Base-by-base conservation (phyloP, 345 rosid species). In the Eucalyptus sideroxylon region DNA sequence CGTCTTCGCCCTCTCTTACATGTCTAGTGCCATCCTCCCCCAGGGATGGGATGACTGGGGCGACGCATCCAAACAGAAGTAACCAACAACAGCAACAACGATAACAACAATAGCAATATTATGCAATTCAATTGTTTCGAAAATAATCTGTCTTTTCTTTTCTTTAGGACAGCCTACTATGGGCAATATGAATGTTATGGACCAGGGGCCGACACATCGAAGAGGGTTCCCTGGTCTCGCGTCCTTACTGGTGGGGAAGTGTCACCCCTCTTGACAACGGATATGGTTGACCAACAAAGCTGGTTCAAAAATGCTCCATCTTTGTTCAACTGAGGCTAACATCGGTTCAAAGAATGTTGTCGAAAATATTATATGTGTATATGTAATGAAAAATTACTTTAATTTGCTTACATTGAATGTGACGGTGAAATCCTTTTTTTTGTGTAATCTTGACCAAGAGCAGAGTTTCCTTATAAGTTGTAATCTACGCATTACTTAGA, bases 131-230 rank as follows among this genome's bases (percentile, higher is more conserved):
- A 67, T 31, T 16, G 8, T 31, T 67, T 65, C 2, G 2, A n/a
- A 24, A 31, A 4, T 83, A 19, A 65, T 40, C 11, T 45, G 2
- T 16, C 9, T 88, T 37, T 31, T 6, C n/a, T 44, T 88, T 17
- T 47, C 19, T 24, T 21, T 88, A 93, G 99, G 10, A 95, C 94
- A 55, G 88, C 50, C 40, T 94, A 93, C 86, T 96, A 95, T 42
- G 96, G 93, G 7, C 95, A 97, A 90, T 94, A 95, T 93, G 93
- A 94, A 88, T 91, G 94, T 85, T 93, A 95, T 34, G 97, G 95
- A 51, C 94, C 95, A 0, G 97, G 97, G 88, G 94, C 96, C 21
- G 86, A 90, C 67, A 88, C 87, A 67, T 51, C 89, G 1, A 77
- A 90, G 30, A 94, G 98, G 89, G 96, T 93, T 24, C 60, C 31